phyloP scores from a whole-genome alignment of 1,284 basidiomycete genomes.

The Mixia osmundae region DNA sequence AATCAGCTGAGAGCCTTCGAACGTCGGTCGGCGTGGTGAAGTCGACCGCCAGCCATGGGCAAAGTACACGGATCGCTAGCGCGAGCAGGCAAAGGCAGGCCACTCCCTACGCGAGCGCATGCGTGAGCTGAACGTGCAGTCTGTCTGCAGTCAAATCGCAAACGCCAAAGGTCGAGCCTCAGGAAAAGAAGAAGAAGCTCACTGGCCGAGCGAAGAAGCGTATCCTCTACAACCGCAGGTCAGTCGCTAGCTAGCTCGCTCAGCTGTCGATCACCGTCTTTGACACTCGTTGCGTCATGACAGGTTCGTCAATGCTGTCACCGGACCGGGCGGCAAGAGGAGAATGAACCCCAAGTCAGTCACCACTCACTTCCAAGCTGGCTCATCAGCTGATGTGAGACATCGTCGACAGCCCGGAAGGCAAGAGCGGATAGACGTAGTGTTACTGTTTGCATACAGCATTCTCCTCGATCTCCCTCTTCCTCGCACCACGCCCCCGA shows the following conservation, averaged over 20 bases:
- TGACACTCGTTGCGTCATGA: too few species aligned
- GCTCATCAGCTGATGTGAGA: too few species aligned
- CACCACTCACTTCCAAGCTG: too few species aligned
- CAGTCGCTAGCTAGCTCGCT: too few species aligned
- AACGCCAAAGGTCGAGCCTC: conserved; percentile 41
- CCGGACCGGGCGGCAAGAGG: too few species aligned
- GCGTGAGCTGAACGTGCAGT: background rate
- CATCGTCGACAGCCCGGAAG: background rate
- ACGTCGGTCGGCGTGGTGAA: too few species aligned
- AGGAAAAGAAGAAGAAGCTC: conserved; percentile 11
- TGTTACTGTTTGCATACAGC: too few species aligned
- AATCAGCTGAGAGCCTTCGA: too few species aligned
- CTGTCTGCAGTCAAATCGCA: conserved; percentile 51
- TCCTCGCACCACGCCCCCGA: background rate
- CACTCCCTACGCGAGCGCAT: background rate
- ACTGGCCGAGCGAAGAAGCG: conserved; percentile 10
- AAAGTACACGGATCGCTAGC: conserved; percentile 97
- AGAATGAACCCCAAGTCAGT: too few species aligned
- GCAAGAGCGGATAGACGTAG: background rate
- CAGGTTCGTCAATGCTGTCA: too few species aligned
- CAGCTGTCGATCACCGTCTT: too few species aligned
- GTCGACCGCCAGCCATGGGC: too few species aligned
- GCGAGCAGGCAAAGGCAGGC: conserved; percentile 44
- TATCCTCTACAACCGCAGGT: conserved; percentile 6
- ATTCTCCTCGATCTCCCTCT: background rate